Evolutionary conservation across 495 filamentous ascomycete species (phyloP).

Genomic region (Podospora conica): DNA sequence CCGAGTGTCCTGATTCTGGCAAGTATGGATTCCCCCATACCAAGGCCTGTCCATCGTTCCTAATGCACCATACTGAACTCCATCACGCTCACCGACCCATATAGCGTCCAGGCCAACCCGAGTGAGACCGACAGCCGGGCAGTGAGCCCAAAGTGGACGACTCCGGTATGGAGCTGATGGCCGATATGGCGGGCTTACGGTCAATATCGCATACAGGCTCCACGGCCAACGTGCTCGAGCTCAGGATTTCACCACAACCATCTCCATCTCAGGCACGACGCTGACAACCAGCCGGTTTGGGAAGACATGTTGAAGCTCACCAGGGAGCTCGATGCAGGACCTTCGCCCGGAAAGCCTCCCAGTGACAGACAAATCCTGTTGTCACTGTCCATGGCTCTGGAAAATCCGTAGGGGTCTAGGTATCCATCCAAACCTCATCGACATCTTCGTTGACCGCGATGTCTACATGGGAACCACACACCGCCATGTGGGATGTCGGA

Average conservation of each 20-base stretch:
- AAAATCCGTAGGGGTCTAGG: not conserved
- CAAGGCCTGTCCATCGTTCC: not conserved
- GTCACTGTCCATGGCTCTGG: not conserved
- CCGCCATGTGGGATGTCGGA: not conserved
- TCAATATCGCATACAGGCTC: not conserved
- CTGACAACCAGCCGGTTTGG: not conserved
- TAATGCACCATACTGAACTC: not conserved
- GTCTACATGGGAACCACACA: not conserved
- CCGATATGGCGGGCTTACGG: not conserved
- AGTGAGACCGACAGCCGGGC: not conserved
- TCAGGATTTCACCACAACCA: not conserved
- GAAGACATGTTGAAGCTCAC: not conserved
- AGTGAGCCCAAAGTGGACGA: not conserved
- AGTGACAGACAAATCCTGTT: not conserved
- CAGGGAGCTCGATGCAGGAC: not conserved
- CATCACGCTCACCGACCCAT: not conserved
- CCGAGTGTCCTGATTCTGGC: not conserved
- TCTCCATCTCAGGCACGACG: not conserved
- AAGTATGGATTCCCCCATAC: too few species aligned
- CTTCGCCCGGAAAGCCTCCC: not conserved
- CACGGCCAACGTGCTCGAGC: not conserved
- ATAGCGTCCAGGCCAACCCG: not conserved
- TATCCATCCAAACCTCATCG: not conserved
- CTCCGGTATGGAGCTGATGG: not conserved
- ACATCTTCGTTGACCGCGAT: not conserved